phyloP scores from a whole-genome alignment of 352 stramenopile genomes.

The Phytophthora brassicae region DNA sequence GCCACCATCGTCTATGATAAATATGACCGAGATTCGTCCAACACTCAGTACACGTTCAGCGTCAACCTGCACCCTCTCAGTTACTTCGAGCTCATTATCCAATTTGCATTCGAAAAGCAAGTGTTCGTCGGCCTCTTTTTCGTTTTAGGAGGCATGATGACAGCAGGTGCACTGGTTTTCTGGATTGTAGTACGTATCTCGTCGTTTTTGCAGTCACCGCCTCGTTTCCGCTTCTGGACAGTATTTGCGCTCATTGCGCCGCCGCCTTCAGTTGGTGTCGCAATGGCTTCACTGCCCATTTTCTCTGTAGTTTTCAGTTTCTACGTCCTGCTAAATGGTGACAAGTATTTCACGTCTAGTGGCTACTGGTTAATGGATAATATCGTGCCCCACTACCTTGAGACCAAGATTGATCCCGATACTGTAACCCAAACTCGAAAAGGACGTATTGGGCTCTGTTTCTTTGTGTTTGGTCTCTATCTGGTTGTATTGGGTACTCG shows the following conservation, averaged over 20 bases:
- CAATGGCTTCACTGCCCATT: conserved; percentile 89
- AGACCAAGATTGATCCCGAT: conserved; percentile 82
- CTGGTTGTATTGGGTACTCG: conserved; percentile 75
- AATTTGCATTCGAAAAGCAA: conserved; percentile 94
- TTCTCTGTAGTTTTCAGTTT: conserved; percentile 63
- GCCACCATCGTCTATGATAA: conserved; percentile 87
- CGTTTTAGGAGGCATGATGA: conserved; percentile 88
- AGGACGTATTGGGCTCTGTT: conserved; percentile 92
- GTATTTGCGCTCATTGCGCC: conserved; percentile 93
- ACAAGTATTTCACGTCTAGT: conserved; percentile 43
- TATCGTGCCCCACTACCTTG: conserved; percentile 86
- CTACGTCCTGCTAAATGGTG: conserved; percentile 66
- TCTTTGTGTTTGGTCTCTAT: conserved; percentile 91
- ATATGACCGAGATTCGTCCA: conserved; percentile 92
- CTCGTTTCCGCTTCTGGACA: conserved; percentile 89
- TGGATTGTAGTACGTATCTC: conserved; percentile 92
- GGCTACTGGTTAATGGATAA: conserved; percentile 85
- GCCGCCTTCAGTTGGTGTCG: conserved; percentile 85
- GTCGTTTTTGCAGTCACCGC: conserved; percentile 90
- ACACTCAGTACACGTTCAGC: conserved; percentile 90
- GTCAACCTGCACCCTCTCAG: conserved; percentile 92
- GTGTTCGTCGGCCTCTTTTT: conserved; percentile 95
- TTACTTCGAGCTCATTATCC: conserved; percentile 95
- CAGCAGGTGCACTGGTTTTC: conserved; percentile 80
- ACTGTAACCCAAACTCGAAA: conserved; percentile 58